A percentile compares a stretch with the other conserved stretches of the same genome.
Conservation (phyloP, 176 grass and related monocot species). For the Eleusine coracana region DNA sequence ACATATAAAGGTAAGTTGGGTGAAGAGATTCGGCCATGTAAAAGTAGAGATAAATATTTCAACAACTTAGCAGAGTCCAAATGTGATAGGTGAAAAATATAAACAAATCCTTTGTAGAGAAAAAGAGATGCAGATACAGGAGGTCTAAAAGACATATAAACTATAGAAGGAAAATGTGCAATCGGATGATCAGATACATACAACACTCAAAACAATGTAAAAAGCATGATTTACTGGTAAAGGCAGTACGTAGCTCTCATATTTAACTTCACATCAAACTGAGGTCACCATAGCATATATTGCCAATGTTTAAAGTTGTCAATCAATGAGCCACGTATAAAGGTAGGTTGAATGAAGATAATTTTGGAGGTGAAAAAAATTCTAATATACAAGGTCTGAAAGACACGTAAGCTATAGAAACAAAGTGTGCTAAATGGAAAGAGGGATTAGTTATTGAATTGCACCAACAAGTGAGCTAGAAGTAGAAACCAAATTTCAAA, state of each 20-base stretch:
- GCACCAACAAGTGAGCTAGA: not conserved
- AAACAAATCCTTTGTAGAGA: not conserved
- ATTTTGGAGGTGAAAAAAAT: not conserved
- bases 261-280: constrained; percentile 29
- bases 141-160: not conserved
- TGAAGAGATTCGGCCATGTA: not conserved
- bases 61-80: not conserved
- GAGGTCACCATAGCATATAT: constrained; percentile 49
- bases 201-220: not conserved
- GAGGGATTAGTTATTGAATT: not conserved
- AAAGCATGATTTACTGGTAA: not conserved
- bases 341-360: not conserved
- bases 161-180: not conserved
- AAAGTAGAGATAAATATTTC: not conserved
- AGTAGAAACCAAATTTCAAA: not conserved
- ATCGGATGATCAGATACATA: not conserved
- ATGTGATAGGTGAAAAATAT: not conserved
- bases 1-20: not conserved
- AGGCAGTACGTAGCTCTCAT: constrained; percentile 41
- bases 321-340: constrained; percentile 44
- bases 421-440: too few relatives aligned
- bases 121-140: not conserved
- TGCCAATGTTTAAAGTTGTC: constrained; percentile 32
- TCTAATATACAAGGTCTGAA: not conserved
- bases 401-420: not conserved